Evolutionary conservation across 257 asterid genomes (phyloP).

Genomic region (Solanum chiquidenum): DNA sequence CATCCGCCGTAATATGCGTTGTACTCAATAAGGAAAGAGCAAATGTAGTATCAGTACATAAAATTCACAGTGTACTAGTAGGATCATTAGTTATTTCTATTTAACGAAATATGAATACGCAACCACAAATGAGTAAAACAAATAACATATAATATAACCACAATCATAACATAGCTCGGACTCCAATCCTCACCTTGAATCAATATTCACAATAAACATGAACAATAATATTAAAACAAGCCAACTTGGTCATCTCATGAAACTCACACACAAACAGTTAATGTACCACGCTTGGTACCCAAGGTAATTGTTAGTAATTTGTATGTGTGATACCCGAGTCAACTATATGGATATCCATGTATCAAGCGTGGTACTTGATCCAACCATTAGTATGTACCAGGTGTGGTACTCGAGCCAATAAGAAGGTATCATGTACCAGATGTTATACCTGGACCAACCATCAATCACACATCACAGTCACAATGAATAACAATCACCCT

Average conservation of each 20-base stretch:
- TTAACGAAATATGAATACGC: no score
- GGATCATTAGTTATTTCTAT: no score
- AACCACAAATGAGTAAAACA: not conserved
- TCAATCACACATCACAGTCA: no score
- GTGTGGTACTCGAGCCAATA: no score
- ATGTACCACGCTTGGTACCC: not conserved
- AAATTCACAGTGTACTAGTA: not conserved
- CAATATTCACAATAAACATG: not conserved
- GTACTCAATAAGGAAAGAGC: not conserved
- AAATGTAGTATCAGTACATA: no score
- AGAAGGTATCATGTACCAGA: no score
- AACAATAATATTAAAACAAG: not conserved
- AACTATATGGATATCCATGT: no score
- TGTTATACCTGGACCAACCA: no score
- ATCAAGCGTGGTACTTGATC: no score
- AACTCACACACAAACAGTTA: not conserved
- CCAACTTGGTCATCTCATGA: not conserved
- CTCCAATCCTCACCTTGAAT: not conserved
- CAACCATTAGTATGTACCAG: no score
- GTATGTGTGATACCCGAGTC: not conserved
- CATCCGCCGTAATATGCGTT: not conserved
- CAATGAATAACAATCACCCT: no score
- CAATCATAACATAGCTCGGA: not conserved
- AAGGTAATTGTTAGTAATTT: not conserved
- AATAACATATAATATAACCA: not conserved